Base-by-base conservation (phyloP, 495 filamentous ascomycete genomes). In the Penicillium ochrochloron region DNA sequence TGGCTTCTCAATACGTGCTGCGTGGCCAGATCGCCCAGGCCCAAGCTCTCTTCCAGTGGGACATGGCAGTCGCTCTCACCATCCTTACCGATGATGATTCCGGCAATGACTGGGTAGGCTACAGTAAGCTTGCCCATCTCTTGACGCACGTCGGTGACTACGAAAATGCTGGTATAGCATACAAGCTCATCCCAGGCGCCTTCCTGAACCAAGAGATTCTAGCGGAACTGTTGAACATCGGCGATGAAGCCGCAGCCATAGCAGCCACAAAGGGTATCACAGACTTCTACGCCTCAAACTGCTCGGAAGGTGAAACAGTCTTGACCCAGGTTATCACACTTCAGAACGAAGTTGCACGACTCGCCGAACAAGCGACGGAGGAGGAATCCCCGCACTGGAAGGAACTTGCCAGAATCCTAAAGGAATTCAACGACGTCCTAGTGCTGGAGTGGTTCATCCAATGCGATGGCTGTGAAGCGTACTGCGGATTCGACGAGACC, bases 131-230 rank as follows among this genome's bases (percentile, higher is more conserved):
- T 48, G 42, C 42, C 3, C 42, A 48, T 48, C n/a, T 48, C 21
- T 12, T 48, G 42, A 48, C 42, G 7, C 42, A 48, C 42, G n/a
- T 19, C 3, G 42, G 42, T 23, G 42, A 48, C 11, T 48, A 48
- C 11, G 42, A 21, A 3, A 48, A 48, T 23, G 42, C 42, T 2
- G 42, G 42, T 0, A 9, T 48, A 48, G 42, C 42, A 3, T 48
- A 48, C 42, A 48, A 48, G 9, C 42, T 48, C 42, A 48, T 48
- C 11, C 42, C 42, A 21, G 9, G n/a, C 9, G 42, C 42, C 9
- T 48, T 48, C 42, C 19, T 48, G 42, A 23, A 48, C 21, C 42
- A 48, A 48, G 42, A 48, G 42, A 23, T 48, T 23, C 42, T 48
- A 23, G n/a, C 42, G 0, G 42, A 48, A 7, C 42, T 48, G 0